Conservation (phyloP, 2,329 filamentous ascomycete species). For the Trichophyton equinum region DNA sequence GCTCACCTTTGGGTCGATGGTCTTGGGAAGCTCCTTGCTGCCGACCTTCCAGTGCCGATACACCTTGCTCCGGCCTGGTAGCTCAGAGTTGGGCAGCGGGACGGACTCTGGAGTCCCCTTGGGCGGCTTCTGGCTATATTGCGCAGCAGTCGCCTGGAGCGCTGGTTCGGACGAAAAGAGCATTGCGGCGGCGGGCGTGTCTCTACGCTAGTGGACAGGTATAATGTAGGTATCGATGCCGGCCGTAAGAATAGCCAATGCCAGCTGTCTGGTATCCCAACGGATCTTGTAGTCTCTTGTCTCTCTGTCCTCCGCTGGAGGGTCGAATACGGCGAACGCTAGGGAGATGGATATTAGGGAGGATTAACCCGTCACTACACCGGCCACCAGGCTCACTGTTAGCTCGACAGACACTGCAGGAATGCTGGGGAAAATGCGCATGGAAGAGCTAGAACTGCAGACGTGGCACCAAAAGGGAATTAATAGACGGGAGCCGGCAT, state of each 20-base stretch:
- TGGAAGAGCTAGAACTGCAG: not conserved
- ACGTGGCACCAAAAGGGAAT: not conserved
- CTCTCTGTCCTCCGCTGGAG: not conserved
- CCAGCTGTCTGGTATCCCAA: too few species aligned
- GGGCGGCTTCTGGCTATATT: constrained; percentile 44
- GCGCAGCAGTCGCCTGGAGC: constrained; percentile 1
- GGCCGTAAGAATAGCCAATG: not conserved
- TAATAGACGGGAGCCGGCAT: not conserved
- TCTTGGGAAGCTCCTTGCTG: constrained; percentile 54
- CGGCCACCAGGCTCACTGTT: not conserved
- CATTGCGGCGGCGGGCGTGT: not conserved
- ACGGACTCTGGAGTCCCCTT: constrained; percentile 68
- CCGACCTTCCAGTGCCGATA: constrained; percentile 75
- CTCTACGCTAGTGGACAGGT: not conserved
- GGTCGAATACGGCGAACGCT: not conserved
- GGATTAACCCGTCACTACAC: not conserved
- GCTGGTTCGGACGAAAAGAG: constrained; percentile 10
- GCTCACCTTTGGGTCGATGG: constrained; percentile 53
- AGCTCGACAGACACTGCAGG: not conserved
- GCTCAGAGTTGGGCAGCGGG: constrained; percentile 60
- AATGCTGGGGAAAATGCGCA: not conserved
- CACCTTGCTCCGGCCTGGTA: constrained; percentile 57
- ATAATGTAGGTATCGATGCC: not conserved
- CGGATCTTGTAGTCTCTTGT: not conserved
- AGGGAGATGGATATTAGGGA: not conserved